These are phyloP conservation scores for Stemphylium lycopersici DNA, from an alignment of 2,329 filamentous ascomycete genomes.

Conservation along the genomic window DNA sequence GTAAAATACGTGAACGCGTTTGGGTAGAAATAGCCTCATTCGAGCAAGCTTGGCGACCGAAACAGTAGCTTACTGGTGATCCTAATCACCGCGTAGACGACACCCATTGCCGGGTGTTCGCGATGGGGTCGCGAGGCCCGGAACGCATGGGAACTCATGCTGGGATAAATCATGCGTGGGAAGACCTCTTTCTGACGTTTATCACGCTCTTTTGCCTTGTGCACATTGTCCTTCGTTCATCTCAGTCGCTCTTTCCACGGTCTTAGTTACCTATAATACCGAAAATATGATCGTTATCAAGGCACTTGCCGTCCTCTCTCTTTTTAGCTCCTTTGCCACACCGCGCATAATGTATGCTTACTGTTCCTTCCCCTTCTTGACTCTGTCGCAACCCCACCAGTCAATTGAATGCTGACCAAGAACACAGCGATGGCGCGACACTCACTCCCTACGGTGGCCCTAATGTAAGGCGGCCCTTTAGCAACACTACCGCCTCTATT, in stretches of 20 bases:
- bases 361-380: neutral
- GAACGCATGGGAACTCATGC: neutral
- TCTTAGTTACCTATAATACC: neutral
- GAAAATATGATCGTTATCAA: constrained; percentile 14
- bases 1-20: neutral
- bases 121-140: neutral
- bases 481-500: constrained; percentile 14
- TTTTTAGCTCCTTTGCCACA: constrained; percentile 8
- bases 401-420: constrained; percentile 1
- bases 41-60: neutral
- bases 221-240: constrained; percentile 8
- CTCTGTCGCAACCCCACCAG: neutral
- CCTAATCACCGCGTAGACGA: constrained; percentile 6
- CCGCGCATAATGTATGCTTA: constrained; percentile 13
- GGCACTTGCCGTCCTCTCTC: constrained; percentile 15
- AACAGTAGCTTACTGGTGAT: constrained; percentile 3
- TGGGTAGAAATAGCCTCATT: neutral
- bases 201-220: constrained; percentile 1
- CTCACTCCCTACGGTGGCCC: constrained; percentile 22
- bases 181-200: neutral
- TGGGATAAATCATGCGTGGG: constrained; percentile 9
- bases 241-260: constrained; percentile 7
- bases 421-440: constrained; percentile 25
- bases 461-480: constrained; percentile 26
- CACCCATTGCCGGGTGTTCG: neutral